Evolutionary conservation across 106 monocot species (phyloP).

Genomic region (Acorus calamus): DNA sequence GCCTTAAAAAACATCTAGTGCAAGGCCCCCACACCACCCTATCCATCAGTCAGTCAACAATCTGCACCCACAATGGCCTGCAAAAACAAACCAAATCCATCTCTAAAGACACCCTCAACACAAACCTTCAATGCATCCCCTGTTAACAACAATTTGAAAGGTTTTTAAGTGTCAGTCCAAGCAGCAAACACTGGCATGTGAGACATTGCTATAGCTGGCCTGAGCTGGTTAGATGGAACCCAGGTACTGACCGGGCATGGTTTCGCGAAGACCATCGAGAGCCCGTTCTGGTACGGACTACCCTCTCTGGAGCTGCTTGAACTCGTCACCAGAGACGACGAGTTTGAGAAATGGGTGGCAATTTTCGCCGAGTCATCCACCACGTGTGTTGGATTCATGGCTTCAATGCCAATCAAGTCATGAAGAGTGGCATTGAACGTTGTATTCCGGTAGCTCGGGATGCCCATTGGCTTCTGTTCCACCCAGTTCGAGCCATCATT

Average conservation of each 20-base stretch:
- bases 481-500: slow-evolving; percentile 18
- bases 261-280: slow-evolving; percentile 52
- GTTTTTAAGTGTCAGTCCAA: slow-evolving; percentile 52
- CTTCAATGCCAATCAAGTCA: slow-evolving; percentile 20
- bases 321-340: slow-evolving; percentile 51
- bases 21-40: too few relatives aligned
- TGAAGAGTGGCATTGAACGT: slow-evolving; percentile 1
- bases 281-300: slow-evolving; percentile 43
- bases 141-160: too few relatives aligned
- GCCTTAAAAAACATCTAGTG: too few relatives aligned
- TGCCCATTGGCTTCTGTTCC: slow-evolving; percentile 4
- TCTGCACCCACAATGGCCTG: too few relatives aligned
- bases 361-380: slow-evolving; percentile 20
- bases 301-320: slow-evolving; percentile 49
- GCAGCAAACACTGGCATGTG: slow-evolving; percentile 77
- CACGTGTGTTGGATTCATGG: slow-evolving; percentile 10
- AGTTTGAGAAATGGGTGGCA: slow-evolving; percentile 27
- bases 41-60: too few relatives aligned
- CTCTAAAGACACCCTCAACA: too few relatives aligned
- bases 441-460: neutral
- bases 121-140: too few relatives aligned
- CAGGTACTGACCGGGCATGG: slow-evolving; percentile 31
- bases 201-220: slow-evolving; percentile 37
- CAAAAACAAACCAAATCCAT: too few relatives aligned
- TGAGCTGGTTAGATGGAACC: slow-evolving; percentile 41